Percentiles rank a stretch among this genome's conserved stretches.
phyloP scores from a whole-genome alignment of 2,329 filamentous ascomycete species.

The Penicillium sp. region DNA sequence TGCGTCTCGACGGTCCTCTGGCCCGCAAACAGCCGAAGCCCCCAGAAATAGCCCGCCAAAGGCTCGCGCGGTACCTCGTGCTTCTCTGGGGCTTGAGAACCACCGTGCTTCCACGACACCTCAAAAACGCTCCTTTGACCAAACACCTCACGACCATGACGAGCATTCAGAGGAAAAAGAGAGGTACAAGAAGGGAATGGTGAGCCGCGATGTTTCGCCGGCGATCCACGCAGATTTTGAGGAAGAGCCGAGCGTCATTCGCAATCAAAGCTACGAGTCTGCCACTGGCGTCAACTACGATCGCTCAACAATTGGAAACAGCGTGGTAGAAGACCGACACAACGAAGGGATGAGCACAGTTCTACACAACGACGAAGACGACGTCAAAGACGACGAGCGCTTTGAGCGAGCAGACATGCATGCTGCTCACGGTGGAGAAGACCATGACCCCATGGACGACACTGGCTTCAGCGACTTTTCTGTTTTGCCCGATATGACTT shows the following conservation, averaged over 20 bases:
- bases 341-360: constrained; percentile 42
- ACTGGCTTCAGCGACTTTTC: constrained; percentile 76
- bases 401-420: constrained; percentile 19
- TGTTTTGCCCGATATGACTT: constrained; percentile 79
- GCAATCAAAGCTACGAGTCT: constrained; percentile 16
- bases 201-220: constrained; percentile 15
- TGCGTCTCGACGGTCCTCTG: constrained; percentile 1
- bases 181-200: constrained; percentile 25
- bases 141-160: constrained; percentile 18
- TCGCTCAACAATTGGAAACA: constrained; percentile 26
- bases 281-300: constrained; percentile 9
- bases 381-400: constrained; percentile 18
- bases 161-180: constrained; percentile 13
- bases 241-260: constrained; percentile 20
- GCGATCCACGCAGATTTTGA: constrained; percentile 25
- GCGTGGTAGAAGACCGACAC: constrained; percentile 33
- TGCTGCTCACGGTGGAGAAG: constrained; percentile 25
- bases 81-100: constrained; percentile 9
- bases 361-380: constrained; percentile 24
- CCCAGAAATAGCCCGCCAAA: constrained; percentile 11
- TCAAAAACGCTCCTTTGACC: constrained; percentile 21
- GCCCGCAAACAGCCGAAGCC: constrained; percentile 2
- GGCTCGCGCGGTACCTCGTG: constrained; percentile 10
- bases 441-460: constrained; percentile 36
- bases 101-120: constrained; percentile 8